Percentiles rank a stretch among this genome's conserved stretches.
Evolutionary conservation across 2,329 filamentous ascomycete genomes (phyloP).

Genomic region (Cadophora malorum): DNA sequence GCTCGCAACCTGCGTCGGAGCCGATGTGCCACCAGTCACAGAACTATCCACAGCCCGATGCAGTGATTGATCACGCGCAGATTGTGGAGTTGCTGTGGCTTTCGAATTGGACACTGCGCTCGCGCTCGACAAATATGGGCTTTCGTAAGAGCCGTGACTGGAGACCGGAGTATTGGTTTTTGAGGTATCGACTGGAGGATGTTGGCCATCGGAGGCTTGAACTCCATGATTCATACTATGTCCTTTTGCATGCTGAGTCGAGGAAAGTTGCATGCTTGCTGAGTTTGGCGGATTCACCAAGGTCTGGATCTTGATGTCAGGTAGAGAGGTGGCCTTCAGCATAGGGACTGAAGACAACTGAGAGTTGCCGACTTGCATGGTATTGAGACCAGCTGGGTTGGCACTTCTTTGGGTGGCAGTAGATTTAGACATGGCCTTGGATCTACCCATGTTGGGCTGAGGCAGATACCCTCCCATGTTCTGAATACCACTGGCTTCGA

Average conservation of each 20-base stretch:
- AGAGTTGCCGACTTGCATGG: neutral
- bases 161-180: neutral
- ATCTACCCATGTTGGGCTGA: neutral
- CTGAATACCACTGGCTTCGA: neutral
- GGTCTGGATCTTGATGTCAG: neutral
- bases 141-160: neutral
- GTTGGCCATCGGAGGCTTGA: neutral
- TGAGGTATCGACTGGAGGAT: neutral
- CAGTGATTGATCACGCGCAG: neutral
- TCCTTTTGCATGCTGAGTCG: neutral
- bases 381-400: neutral
- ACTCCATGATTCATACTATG: neutral
- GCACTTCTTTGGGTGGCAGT: neutral
- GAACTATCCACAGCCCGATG: neutral
- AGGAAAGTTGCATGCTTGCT: neutral
- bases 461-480: neutral
- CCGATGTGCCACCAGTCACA: neutral
- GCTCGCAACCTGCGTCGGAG: neutral
- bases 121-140: neutral
- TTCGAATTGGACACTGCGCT: neutral
- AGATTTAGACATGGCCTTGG: neutral
- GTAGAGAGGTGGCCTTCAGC: neutral
- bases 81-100: neutral
- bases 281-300: neutral
- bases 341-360: neutral